Percentiles rank a stretch among this genome's conserved stretches.
phyloP scores from a whole-genome alignment of 495 filamentous ascomycete species.

The Aspergillus bridgeri region DNA sequence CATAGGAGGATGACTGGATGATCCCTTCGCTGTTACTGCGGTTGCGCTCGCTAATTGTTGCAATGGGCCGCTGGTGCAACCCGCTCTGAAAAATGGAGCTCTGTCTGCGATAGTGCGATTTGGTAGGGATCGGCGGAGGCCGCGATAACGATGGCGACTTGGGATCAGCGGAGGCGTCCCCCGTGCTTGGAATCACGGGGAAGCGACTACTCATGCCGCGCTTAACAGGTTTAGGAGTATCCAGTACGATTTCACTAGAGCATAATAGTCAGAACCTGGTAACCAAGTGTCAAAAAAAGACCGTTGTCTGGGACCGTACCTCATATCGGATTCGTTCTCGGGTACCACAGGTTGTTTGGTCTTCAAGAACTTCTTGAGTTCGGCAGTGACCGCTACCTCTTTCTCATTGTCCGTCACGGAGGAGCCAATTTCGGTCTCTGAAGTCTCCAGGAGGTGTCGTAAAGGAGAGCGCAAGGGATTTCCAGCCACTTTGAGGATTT shows the following conservation, averaged over 20 bases:
- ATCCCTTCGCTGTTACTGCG: slow-evolving; percentile 89
- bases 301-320: slow-evolving; percentile 38
- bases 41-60: slow-evolving; percentile 75
- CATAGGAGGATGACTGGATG: slow-evolving; percentile 55
- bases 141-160: slow-evolving; percentile 64
- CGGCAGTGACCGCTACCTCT: slow-evolving; percentile 64
- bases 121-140: slow-evolving; percentile 67
- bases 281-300: neutral
- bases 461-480: slow-evolving; percentile 66
- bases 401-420: slow-evolving; percentile 55
- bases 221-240: slow-evolving; percentile 74
- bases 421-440: slow-evolving; percentile 40
- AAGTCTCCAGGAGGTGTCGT: slow-evolving; percentile 40
- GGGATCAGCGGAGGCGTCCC: slow-evolving; percentile 44
- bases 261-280: slow-evolving; percentile 1
- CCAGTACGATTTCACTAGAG: slow-evolving; percentile 51
- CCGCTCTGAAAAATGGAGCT: slow-evolving; percentile 52
- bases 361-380: slow-evolving; percentile 76
- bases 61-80: slow-evolving; percentile 60
- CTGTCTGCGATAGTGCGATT: slow-evolving; percentile 77
- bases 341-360: slow-evolving; percentile 48
- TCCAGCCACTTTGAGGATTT: slow-evolving; percentile 80
- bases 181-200: slow-evolving; percentile 70
- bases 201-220: slow-evolving; percentile 75
- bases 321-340: slow-evolving; percentile 67